Base-by-base conservation (phyloP, 2,329 filamentous ascomycete species). In the Bipolaris zeicola region DNA sequence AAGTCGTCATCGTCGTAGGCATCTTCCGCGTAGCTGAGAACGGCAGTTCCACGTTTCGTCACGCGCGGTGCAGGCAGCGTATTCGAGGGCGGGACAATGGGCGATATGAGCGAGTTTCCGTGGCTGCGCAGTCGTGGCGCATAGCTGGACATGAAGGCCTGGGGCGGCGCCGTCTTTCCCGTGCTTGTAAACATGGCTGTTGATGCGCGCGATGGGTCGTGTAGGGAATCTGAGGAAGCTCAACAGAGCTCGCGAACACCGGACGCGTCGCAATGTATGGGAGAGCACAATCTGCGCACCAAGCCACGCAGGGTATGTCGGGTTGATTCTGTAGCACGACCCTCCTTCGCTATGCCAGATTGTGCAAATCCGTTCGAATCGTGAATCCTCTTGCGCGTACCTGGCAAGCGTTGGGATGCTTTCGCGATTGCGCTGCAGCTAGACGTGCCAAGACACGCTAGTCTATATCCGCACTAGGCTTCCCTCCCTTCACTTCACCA, bases 11-110 rank as follows among this genome's bases (percentile, higher is more conserved):
- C 92, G 64, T 97, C 94, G 71, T 89, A 96, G 44, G 93, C 93
- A 75, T 98, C 94, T 75, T 99, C 95, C 22, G 95, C 94, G 73
- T 99, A 99, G 79, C 97, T 99, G 78, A 98, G 95, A 62, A 94
- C 91, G 33, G 91, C 95, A 1, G 95, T 98, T 55, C 95, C 95
- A 77, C 95, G 89, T 81, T 99, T 98, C 7, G 95, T 98, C n/a
- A 91, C 96, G 73, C 94, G 87, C 67, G 91, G 80, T 37, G 89
- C 85, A 22, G 87, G 88, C 2, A 85, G 77, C n/a, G 86, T 83
- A 55, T 88, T 83, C 60, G 87, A 87, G 52, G 85, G 84, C 61
- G 89, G 90, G 60, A 94, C 85, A 60, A 95, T 87, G 34, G 94
- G 93, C 22, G 91, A 91, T 60, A 97, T 85, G 52, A 98, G 87